phyloP scores from a whole-genome alignment of 805 yeast genomes.

The Hermanozyma aechmeae region DNA sequence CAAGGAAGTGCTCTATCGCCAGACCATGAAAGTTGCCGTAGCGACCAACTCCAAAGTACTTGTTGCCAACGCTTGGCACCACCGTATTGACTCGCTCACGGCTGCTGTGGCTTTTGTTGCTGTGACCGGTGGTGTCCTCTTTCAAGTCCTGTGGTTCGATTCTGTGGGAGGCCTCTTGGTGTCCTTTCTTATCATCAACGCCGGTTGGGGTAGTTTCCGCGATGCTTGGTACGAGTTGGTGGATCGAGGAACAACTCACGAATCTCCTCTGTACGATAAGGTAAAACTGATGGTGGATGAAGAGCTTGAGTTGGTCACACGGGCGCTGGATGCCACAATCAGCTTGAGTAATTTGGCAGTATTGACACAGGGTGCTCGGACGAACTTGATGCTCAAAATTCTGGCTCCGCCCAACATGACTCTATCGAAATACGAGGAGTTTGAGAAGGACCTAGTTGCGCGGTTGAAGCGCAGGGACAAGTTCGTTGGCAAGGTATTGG shows the following conservation, averaged over 20 bases:
- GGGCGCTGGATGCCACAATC: slow-evolving; percentile 21
- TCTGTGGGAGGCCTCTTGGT: slow-evolving; percentile 88
- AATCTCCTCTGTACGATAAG: slow-evolving; percentile 39
- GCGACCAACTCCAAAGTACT: slow-evolving; percentile 78
- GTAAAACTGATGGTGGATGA: slow-evolving; percentile 31
- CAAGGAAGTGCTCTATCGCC: slow-evolving; percentile 81
- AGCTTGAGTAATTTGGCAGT: slow-evolving; percentile 34
- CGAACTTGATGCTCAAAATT: slow-evolving; percentile 27
- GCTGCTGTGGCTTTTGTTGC: slow-evolving; percentile 85
- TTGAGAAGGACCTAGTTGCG: slow-evolving; percentile 8
- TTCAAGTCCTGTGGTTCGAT: slow-evolving; percentile 77
- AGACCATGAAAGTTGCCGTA: slow-evolving; percentile 74
- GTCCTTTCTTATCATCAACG: slow-evolving; percentile 70
- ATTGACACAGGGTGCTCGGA: slow-evolving; percentile 51
- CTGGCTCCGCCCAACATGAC: slow-evolving; percentile 15
- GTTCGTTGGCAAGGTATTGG: slow-evolving; percentile 9
- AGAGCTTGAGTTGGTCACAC: slow-evolving; percentile 15
- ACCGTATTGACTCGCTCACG: slow-evolving; percentile 87
- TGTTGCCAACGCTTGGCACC: slow-evolving; percentile 98
- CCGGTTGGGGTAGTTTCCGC: slow-evolving; percentile 70
- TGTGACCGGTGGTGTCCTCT: slow-evolving; percentile 74
- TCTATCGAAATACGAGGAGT: slow-evolving; percentile 3
- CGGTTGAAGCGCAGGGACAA: slow-evolving; percentile 6
- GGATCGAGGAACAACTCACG: slow-evolving; percentile 55
- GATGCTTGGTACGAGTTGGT: slow-evolving; percentile 67